phyloP scores from a whole-genome alignment of 2,329 filamentous ascomycete genomes.

The Fusarium sp. region DNA sequence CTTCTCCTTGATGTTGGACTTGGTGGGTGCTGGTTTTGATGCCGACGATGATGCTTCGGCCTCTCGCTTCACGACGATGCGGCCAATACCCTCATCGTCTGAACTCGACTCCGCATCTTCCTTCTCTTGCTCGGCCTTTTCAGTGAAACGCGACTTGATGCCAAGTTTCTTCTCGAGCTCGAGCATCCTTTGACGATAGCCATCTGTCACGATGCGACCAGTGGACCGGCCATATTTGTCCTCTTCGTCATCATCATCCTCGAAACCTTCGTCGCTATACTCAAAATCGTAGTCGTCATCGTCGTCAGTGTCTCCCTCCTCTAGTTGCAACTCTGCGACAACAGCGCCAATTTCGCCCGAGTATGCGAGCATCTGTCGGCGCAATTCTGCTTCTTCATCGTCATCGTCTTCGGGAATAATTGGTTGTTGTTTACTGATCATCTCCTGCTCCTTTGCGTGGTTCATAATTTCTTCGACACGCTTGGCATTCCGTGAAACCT shows the following conservation, averaged over 20 bases:
- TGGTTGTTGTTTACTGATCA: conserved; percentile 55
- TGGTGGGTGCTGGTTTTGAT: conserved; percentile 44
- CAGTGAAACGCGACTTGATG: conserved; percentile 65
- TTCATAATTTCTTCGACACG: conserved; percentile 69
- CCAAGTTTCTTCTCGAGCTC: conserved; percentile 82
- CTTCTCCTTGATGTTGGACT: conserved; percentile 51
- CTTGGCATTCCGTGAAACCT: conserved; percentile 57
- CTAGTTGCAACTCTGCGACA: conserved; percentile 90
- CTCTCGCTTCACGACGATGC: conserved; percentile 61
- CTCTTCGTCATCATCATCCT: conserved; percentile 62
- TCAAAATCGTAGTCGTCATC: conserved; percentile 65
- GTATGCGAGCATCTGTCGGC: conserved; percentile 92
- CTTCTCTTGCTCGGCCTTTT: conserved; percentile 59
- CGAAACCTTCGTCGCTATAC: conserved; percentile 65
- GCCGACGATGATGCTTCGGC: conserved; percentile 33
- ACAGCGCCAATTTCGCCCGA: conserved; percentile 91
- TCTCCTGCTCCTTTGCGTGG: conserved; percentile 67
- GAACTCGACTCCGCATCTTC: conserved; percentile 45
- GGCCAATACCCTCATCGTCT: conserved; percentile 66
- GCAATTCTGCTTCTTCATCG: conserved; percentile 81
- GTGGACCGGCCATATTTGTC: conserved; percentile 79
- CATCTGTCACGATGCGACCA: conserved; percentile 74
- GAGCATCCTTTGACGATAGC: conserved; percentile 85
- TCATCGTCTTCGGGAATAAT: conserved; percentile 81
- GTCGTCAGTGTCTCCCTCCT: conserved; percentile 72